Percentiles rank a stretch among this genome's conserved stretches.
Evolutionary conservation across 257 asterid genomes (phyloP).

Genomic region (Jacaranda mimosifolia): DNA sequence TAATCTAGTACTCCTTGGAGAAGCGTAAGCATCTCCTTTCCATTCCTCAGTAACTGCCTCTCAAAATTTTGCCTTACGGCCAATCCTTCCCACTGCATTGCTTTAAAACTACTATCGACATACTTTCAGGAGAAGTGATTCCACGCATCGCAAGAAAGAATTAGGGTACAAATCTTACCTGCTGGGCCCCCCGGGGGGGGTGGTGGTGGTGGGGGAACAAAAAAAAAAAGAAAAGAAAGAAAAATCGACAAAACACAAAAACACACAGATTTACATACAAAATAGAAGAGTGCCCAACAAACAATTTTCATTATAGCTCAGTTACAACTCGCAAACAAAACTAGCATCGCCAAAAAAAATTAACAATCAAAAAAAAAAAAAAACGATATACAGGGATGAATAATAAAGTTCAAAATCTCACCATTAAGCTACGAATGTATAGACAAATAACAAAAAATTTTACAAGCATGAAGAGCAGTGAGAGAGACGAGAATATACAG

Average conservation of each 20-base stretch:
- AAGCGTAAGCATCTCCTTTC: constrained; percentile 3
- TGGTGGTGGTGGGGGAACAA: too few species aligned
- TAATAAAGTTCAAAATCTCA: not conserved
- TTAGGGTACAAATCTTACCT: not conserved
- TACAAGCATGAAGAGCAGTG: too few species aligned
- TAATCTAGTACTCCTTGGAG: not conserved
- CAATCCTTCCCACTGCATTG: not conserved
- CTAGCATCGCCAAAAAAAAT: not conserved
- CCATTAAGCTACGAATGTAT: not conserved
- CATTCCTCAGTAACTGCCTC: not conserved
- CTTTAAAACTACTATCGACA: not conserved
- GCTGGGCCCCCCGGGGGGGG: too few species aligned
- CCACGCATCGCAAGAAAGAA: constrained; percentile 10
- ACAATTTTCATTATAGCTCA: not conserved
- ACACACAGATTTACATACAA: not conserved
- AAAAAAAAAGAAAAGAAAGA: too few species aligned
- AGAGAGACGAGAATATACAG: constrained; percentile 51
- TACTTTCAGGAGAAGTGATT: not conserved
- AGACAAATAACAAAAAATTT: not conserved
- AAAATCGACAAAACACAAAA: not conserved
- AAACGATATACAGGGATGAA: not conserved
- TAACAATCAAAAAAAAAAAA: not conserved
- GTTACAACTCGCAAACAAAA: not conserved
- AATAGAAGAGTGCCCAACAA: constrained; percentile 12
- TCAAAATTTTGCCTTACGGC: not conserved